Base-by-base conservation (phyloP, 2,329 filamentous ascomycete genomes). In the Teratosphaeria destructans region DNA sequence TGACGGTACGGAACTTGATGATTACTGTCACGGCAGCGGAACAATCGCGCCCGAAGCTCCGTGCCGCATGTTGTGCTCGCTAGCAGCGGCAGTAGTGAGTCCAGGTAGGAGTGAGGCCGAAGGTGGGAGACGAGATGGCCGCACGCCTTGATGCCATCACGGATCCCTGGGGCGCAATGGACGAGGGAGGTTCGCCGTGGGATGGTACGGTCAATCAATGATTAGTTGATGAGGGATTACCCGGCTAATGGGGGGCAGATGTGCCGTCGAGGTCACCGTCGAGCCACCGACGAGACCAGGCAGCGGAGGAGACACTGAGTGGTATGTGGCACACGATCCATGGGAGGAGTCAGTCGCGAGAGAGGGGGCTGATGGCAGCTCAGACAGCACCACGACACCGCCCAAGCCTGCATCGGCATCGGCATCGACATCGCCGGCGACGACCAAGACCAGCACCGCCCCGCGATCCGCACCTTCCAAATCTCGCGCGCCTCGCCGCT, bases 401-500 rank as follows among this genome's bases (percentile, higher is more conserved):
- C 16, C 27, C 29, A 55, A 60, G n/a, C 19, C 49, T 32, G 8
- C 57, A 54, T 49, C 61, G 23, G 57, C 59, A 39, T 58, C 56
- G 35, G 57, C 59, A 39, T 58, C 56, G 35, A 58, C 58, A 54
- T 64, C 55, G 29, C 64, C 43, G 58, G 59, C 57, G 55, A 61
- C 54, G 57, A 60, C 32, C 60, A 63, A 56, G 34, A 39, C 54
- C 62, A 54, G 64, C 67, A 63, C 65, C 23, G 23, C 23, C 53
- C 61, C 63, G 23, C 69, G 67, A 59, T 64, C 68, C 11, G 66
- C 67, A 23, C 68, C 68, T 8, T 66, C 66, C 59, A 72, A 72
- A 62, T 78, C 80, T 16, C 76, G 82, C 64, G 75, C 75, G n/a
- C 76, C 78, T 58, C 79, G 82, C 62, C 82, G 83, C 70, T 78